phyloP scores from a whole-genome alignment of 768 basidiomycete species.

The Paxillus ammoniavirescens region DNA sequence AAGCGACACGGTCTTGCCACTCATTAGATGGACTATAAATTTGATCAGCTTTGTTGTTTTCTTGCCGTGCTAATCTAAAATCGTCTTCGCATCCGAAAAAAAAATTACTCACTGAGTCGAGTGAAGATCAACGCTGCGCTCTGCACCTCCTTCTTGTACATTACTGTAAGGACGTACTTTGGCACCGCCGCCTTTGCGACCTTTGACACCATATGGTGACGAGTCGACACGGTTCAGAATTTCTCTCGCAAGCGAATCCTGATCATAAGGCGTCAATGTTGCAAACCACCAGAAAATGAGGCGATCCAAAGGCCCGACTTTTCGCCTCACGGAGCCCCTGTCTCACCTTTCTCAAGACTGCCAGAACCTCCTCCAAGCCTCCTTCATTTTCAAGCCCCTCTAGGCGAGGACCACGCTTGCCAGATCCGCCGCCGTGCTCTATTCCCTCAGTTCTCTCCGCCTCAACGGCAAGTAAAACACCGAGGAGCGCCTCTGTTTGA shows the following conservation, averaged over 20 bases:
- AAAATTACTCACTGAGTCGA: constrained; percentile 58
- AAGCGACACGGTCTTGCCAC: constrained; percentile 72
- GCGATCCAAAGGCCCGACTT: not conserved
- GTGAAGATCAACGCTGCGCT: constrained; percentile 39
- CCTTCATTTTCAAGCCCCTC: constrained; percentile 10
- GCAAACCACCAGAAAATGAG: not conserved
- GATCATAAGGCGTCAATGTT: constrained; percentile 12
- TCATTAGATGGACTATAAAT: constrained; percentile 67
- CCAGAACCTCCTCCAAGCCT: constrained; percentile 36
- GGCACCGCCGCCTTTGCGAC: constrained; percentile 49
- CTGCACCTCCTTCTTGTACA: constrained; percentile 14
- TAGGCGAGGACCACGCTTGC: not conserved
- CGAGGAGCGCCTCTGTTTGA: constrained; percentile 86
- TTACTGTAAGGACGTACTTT: constrained; percentile 25
- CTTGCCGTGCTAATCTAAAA: not conserved
- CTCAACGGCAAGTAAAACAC: constrained; percentile 63
- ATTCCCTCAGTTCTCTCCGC: constrained; percentile 20
- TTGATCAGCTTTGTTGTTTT: constrained; percentile 5
- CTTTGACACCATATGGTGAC: constrained; percentile 75
- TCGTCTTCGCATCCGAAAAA: not conserved
- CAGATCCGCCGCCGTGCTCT: constrained; percentile 34
- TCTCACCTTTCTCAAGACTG: constrained; percentile 49
- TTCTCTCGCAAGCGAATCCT: constrained; percentile 79
- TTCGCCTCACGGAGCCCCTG: not conserved
- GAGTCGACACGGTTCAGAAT: constrained; percentile 81